Base-by-base conservation (phyloP, 805 yeast genomes). In the Hanseniaspora guilliermondii region DNA sequence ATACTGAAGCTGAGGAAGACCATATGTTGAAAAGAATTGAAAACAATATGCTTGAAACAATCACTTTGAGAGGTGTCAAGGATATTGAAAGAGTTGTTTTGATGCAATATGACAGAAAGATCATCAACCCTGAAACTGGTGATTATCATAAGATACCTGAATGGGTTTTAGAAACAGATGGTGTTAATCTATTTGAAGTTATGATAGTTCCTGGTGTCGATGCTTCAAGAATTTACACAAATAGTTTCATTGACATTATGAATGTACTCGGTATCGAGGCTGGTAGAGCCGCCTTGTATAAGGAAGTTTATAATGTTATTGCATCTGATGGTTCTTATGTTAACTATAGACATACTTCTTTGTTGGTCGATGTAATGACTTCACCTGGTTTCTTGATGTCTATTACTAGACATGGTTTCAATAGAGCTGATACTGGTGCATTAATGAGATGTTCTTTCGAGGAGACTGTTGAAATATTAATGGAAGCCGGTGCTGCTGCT, bases 251-350 rank as follows among this genome's bases (percentile, higher is more conserved):
- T 62, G 99, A 93, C 70, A 81, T 93, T 60, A 77, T 91, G 69
- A 85, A 88, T 54, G 98, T 93, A 14, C 74, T 93, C 62, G 99
- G 99, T 76, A 93, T 93, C 66, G 99, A 93, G 70, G 99, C 99
- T 42, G 94, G 97, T 24, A 83, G 98, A 70, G 79, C 89, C 53
- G 95, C 97, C 1, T 74, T 93, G 62, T 93, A 83, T 76, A 85
- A 82, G 68, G 98, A 93, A 73, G 88, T 93, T 64, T 80, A 86
- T 71, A 93, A 93, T 65, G 99, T 93, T 62, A 88, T 93, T 77
- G 96, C 97, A 3, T 93, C 95, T 64, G 99, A 93, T 77, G 99
- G 98, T 85, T 89, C 98, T 38, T 93, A 93, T 65, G 99, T 93
- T 58, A 93, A 93, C 71, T 93, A 93, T 73, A 83, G 99, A 73